Percentiles rank a stretch among this genome's conserved stretches.
phyloP scores from a whole-genome alignment of 2,329 filamentous ascomycete genomes.

The Colletotrichum australisinense region DNA sequence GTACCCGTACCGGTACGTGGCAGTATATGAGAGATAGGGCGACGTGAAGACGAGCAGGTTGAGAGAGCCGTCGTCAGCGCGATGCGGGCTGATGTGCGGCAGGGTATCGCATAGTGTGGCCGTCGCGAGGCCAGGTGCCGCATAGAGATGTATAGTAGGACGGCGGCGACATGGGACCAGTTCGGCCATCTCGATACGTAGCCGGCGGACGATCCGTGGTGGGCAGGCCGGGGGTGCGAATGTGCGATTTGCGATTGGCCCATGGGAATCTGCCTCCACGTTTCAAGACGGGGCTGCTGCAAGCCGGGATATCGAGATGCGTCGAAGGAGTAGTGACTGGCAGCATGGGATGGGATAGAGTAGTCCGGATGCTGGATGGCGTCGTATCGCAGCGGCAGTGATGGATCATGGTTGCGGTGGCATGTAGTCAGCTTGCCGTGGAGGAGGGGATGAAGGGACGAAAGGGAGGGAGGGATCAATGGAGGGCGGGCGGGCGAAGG shows the following conservation, averaged over 20 bases:
- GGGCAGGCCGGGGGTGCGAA: neutral
- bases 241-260: conserved; percentile 32
- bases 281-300: conserved; percentile 34
- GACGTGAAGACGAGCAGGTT: neutral
- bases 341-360: conserved; percentile 28
- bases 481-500: neutral
- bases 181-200: conserved; percentile 20
- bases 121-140: neutral
- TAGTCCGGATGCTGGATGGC: conserved; percentile 13
- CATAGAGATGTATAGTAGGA: neutral
- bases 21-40: conserved; percentile 1
- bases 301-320: conserved; percentile 31
- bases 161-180: conserved; percentile 11
- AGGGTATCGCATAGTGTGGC: conserved; percentile 22
- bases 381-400: conserved; percentile 17
- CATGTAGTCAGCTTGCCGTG: neutral
- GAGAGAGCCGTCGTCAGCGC: neutral
- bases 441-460: neutral
- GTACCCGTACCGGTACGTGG: neutral
- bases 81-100: conserved; percentile 29
- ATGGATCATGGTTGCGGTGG: conserved; percentile 2
- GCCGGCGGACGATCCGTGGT: conserved; percentile 13
- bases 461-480: neutral
- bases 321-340: conserved; percentile 19
- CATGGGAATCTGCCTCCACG: conserved; percentile 22